Percentiles rank a stretch among this genome's conserved stretches.
These are phyloP conservation scores for Alternaria conjuncta DNA, from an alignment of 2,329 filamentous ascomycete genomes.

Conservation along the genomic window DNA sequence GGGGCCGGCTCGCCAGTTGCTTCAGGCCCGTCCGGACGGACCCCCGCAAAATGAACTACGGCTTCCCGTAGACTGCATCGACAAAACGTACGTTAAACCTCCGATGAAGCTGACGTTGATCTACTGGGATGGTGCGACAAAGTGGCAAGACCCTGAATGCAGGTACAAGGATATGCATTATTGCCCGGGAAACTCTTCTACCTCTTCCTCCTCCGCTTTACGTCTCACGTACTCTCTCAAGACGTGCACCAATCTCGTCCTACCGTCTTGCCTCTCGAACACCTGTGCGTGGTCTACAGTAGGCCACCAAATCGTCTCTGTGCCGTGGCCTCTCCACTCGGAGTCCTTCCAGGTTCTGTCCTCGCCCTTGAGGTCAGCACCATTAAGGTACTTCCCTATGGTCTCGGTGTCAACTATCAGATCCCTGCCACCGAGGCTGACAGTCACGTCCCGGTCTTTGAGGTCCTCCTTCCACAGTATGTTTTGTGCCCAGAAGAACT, in stretches of 20 bases:
- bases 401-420: conserved; percentile 68
- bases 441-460: conserved; percentile 56
- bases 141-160: neutral
- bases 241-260: conserved; percentile 32
- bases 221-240: conserved; percentile 34
- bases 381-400: conserved; percentile 64
- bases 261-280: conserved; percentile 37
- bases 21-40: conserved; percentile 21
- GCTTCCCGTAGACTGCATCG: neutral
- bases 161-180: neutral
- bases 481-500: conserved; percentile 76
- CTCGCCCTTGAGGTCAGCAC: conserved; percentile 40
- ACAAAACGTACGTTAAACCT: neutral
- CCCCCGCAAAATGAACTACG: conserved; percentile 22
- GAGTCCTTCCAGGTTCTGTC: conserved; percentile 40
- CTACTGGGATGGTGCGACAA: conserved; percentile 2
- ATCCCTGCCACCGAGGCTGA: conserved; percentile 66
- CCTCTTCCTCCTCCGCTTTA: conserved; percentile 9
- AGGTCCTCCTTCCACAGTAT: conserved; percentile 74
- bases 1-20: conserved; percentile 27
- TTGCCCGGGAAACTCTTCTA: conserved; percentile 1
- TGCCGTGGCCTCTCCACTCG: conserved; percentile 49
- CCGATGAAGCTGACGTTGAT: neutral
- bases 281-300: conserved; percentile 69
- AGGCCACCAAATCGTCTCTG: conserved; percentile 68